Evolutionary conservation across 148 eudicot genomes (phyloP), one percentile per base, ranked within the genome.

Genomic region (Fagopyrum esculentum): DNA sequence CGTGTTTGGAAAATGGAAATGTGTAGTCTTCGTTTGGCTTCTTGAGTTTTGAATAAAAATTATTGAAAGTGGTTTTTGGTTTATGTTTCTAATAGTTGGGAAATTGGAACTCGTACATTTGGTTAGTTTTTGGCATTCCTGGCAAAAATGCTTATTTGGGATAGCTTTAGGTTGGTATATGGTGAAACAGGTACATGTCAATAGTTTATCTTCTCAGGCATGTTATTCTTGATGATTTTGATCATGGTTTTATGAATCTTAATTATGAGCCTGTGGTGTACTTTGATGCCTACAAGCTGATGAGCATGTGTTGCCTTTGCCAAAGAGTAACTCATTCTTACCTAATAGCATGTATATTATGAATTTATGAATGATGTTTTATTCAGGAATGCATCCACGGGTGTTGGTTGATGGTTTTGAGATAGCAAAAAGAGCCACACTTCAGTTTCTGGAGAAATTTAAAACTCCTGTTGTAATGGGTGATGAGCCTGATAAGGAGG

Each of bases 381-480:
- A 46, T 74, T 35, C 73, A 95, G 98, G 98, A 68, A 92, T 92
- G 97, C 98, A 95, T 83, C 98, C 98, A 69, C 96, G 97, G 69
- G 89, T 95, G 57, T 66, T 95, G 77, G 98, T 95, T 74, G 98
- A 95, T 81, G 98, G 98, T 71, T 90, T 95, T 81, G 98, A 95
- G 81, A 90, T 95, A 76, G 98, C 97, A 26, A 95, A 95, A 86
- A 85, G 85, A 83, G 98, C 98, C 74, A 92, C 97, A 52, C 91
- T 95, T 71, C 87, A 87, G 45, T 92, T 89, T 84, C 85, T 95
- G 11, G 97, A 95, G 73, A 90, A 87, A 77, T 95, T 95, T 70
- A 95, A 95, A 84, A 95, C 96, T 83, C 92, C 93, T 72, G 98
- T 95, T 59, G 89, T 90, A 73, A 90, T 95, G 88, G 98, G 98